Evolutionary conservation across 2,329 filamentous ascomycete genomes (phyloP).

Genomic region (Ophiostoma novo-ulmi): DNA sequence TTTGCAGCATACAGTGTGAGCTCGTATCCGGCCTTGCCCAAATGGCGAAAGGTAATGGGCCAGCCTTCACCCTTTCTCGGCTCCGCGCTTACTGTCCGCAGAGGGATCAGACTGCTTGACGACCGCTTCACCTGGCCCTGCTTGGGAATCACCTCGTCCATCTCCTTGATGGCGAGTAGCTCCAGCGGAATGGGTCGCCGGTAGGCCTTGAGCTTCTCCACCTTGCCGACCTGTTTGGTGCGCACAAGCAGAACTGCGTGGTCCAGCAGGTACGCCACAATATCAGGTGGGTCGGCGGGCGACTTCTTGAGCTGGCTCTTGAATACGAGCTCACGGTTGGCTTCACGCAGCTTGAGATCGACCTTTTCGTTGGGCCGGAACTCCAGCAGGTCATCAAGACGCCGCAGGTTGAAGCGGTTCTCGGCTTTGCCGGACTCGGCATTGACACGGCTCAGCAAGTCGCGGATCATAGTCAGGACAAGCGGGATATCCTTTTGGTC

Average conservation of each 20-base stretch:
- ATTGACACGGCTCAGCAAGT: constrained; percentile 83
- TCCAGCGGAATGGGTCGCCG: constrained; percentile 88
- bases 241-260: constrained; percentile 89
- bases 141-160: constrained; percentile 90
- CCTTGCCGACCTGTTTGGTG: constrained; percentile 86
- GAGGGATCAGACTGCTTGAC: constrained; percentile 67
- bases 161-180: constrained; percentile 86
- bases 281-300: constrained; percentile 79
- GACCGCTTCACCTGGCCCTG: constrained; percentile 76
- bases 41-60: constrained; percentile 92
- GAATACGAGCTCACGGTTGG: constrained; percentile 86
- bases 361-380: constrained; percentile 87
- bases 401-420: constrained; percentile 92
- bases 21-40: constrained; percentile 94
- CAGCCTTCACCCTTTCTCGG: constrained; percentile 69
- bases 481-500: constrained; percentile 91
- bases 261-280: constrained; percentile 93
- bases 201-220: constrained; percentile 92
- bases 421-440: constrained; percentile 94
- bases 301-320: constrained; percentile 93
- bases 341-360: constrained; percentile 89
- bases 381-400: constrained; percentile 84
- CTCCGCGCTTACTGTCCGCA: constrained; percentile 44
- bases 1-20: constrained; percentile 82
- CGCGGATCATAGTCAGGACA: constrained; percentile 79